A percentile compares a stretch with the other conserved stretches of the same genome.
phyloP scores from a whole-genome alignment of 2,329 filamentous ascomycete species.

The Exophiala mesophila region DNA sequence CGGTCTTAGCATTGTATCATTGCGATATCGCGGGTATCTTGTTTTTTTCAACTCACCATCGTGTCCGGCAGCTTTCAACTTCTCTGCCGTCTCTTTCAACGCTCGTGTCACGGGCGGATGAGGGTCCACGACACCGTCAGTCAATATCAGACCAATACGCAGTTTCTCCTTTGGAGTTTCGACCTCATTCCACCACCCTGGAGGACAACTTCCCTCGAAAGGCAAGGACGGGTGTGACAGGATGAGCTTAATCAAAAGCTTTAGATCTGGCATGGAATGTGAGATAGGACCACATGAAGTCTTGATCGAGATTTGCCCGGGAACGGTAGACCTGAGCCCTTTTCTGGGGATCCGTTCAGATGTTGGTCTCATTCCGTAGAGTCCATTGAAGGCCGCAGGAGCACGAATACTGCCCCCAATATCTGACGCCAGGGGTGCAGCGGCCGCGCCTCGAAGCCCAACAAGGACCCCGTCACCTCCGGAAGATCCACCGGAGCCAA shows the following conservation, averaged over 20 bases:
- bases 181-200: constrained; percentile 47
- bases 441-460: constrained; percentile 44
- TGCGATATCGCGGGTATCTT: too few species aligned
- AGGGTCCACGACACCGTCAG: constrained; percentile 59
- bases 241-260: constrained; percentile 40
- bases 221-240: constrained; percentile 46
- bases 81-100: constrained; percentile 42
- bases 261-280: constrained; percentile 47
- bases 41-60: too few species aligned
- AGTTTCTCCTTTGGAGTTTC: constrained; percentile 32
- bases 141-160: constrained; percentile 58
- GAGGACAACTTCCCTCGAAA: constrained; percentile 46
- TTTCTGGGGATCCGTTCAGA: constrained; percentile 35
- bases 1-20: constrained; percentile 1
- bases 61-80: constrained; percentile 34
- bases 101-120: constrained; percentile 58
- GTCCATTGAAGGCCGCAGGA: constrained; percentile 38
- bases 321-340: constrained; percentile 12
- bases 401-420: constrained; percentile 43
- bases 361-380: constrained; percentile 40
- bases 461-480: constrained; percentile 55
- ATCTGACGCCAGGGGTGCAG: constrained; percentile 34
- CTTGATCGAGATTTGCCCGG: constrained; percentile 35
- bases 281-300: constrained; percentile 52
- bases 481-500: constrained; percentile 51